These are phyloP conservation scores for Irineochytrium annulatum DNA, from an alignment of 192 early-diverging fungal genomes.

Conservation along the genomic window DNA sequence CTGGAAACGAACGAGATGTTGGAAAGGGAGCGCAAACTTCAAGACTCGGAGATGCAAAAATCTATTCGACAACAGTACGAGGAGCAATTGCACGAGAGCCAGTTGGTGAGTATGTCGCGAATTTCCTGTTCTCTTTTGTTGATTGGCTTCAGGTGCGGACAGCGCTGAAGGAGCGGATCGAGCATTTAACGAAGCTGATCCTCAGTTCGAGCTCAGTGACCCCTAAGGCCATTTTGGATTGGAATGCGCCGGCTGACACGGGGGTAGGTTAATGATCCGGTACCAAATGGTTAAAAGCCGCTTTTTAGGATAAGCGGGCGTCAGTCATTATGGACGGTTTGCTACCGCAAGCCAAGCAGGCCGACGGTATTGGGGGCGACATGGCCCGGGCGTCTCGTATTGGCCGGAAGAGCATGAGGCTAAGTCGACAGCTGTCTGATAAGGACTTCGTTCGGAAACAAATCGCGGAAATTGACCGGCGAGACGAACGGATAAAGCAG, in stretches of 20 bases:
- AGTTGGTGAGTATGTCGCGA: constrained; percentile 23
- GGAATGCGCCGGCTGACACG: constrained; percentile 38
- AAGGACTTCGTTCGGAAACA: constrained; percentile 40
- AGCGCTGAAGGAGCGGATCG: constrained; percentile 78
- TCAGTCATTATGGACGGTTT: constrained; percentile 44
- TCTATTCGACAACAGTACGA: constrained; percentile 35
- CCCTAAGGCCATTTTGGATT: constrained; percentile 44
- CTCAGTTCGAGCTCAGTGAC: constrained; percentile 65
- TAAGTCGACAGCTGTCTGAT: constrained; percentile 18
- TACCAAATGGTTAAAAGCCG: background rate
- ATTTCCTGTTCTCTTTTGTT: constrained; percentile 7
- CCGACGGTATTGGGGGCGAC: background rate
- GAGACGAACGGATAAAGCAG: constrained; percentile 39
- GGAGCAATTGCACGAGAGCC: constrained; percentile 40
- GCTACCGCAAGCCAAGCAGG: constrained; percentile 17
- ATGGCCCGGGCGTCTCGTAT: background rate
- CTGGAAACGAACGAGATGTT: constrained; percentile 51
- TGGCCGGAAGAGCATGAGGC: constrained; percentile 10
- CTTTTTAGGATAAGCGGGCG: constrained; percentile 20
- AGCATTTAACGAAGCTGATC: constrained; percentile 80
- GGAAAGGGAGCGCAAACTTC: constrained; percentile 40
- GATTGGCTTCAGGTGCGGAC: constrained; percentile 48
- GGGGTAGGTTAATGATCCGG: constrained; percentile 8
- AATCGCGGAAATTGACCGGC: constrained; percentile 42
- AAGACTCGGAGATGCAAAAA: constrained; percentile 6